Evolutionary conservation across 2,329 filamentous ascomycete species (phyloP), one percentile per base, ranked within the genome.

Genomic region (Colletotrichum cordylinicola): DNA sequence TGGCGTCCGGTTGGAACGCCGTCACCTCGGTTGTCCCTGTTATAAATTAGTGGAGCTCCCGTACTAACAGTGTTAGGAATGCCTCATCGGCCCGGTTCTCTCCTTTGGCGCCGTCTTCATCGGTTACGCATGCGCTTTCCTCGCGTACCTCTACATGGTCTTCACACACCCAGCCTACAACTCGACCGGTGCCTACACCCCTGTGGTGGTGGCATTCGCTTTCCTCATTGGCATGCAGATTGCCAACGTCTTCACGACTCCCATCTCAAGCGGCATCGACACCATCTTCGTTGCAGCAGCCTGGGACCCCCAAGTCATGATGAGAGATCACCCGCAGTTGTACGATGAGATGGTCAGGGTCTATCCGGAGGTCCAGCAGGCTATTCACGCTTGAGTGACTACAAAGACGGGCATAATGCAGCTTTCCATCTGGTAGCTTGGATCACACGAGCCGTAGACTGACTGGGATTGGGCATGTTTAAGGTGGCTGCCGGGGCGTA

Each of bases 181-280:
- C 85, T 78, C 80, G 21, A 84, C 88, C 13, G 91, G 93, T 72
- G 88, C 86, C 24, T 98, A 93, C 83, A 97, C 95, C 0, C 89
- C 93, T 0, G 92, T 98, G 10, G 90, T 98, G 21, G 91, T 98
- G 82, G 95, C 95, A 0, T 98, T 96, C 83, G 88, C 95, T 0
- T 98, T 98, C 86, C 86, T 98, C 68, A 96, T 98, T 78, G 96
- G 96, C 8, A 86, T 98, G 78, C 96, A 98, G 84, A 94, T 98
- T 76, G 94, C 93, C 83, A 94, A 98, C 83, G 91, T 98, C 78
- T 98, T 98, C 85, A 94, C 96, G 39, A 96, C 95, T 0, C 96
- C 96, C 1, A 88, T 98, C 72, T 93, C 93, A 78, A 96, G 93
- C 80, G 96, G 96, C n/a, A 92, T 98, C 77, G 94, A 98, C 79